Base-by-base conservation (phyloP, 2,329 filamentous ascomycete species). In the Penicillium nordicum region DNA sequence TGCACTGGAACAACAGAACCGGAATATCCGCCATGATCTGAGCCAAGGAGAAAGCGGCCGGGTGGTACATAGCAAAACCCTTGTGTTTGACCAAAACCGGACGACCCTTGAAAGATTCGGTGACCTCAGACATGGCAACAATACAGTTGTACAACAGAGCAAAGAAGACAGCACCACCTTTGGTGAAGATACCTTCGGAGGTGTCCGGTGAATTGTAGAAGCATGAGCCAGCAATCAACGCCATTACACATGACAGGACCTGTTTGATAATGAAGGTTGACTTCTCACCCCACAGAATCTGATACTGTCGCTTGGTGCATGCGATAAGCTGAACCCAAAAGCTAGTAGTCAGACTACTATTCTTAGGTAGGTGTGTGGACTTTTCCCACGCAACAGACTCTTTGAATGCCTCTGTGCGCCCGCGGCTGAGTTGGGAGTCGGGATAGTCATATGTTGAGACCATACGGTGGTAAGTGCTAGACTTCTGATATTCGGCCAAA, bases 41-140 rank as follows among this genome's bases (percentile, higher is more conserved):
- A 1, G 68, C 69, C 2, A 72, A 44, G 18, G 65, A 68, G 49
- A 71, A 69, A 0, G 72, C 79, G 0, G 68, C 65, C 0, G 83
- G 83, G 47, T 84, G 81, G 63, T 80, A 84, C 51, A 80, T 74
- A n/a, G 79, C 82, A 58, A 85, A 85, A 0, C 71, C 69, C 58
- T 81, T 81, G 62, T 86, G 83, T 68, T 85, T 85, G 43, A 80
- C 68, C 2, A 86, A 68, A 10, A 86, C 76, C 0, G 83, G 82
- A 0, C 85, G 79, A 7, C 84, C 84, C 9, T 72, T 76, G 63
- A 85, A 88, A 0, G 83, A 84, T 36, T 82, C 79, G 0, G 80
- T 85, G 4, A 89, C 85, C 67, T 89, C 87, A 0, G 84, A 81
- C 76, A 88, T 82, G 32, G 84, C 79, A 0, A 87, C 66, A 2